Base-by-base conservation (phyloP, 2,329 filamentous ascomycete species). In the Westerdykella aurantiaca region DNA sequence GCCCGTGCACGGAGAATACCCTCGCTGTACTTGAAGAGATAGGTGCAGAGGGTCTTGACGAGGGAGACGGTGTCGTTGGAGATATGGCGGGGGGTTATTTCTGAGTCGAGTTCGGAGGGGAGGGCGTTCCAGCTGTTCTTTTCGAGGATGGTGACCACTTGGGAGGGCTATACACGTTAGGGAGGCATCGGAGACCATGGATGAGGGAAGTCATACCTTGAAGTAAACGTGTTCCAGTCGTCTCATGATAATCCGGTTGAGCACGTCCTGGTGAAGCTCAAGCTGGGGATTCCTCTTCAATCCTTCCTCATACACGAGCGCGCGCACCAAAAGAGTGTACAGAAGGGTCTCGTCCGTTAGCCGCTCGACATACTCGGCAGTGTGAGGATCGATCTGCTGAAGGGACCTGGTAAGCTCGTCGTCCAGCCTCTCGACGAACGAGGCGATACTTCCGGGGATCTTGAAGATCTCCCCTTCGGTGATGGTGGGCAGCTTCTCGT, bases 151-250 rank as follows among this genome's bases (percentile, higher is more conserved):
- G 85, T 86, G 61, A 96, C 83, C 37, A 98, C 91, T 70, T 91
- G 85, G 10, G 89, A 81, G 44, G 93, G 93, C 84, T 85, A 41
- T 4, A n/a, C 13, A 14, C 21, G 45, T 66, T 56, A 66, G 58
- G 33, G 57, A 9, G 7, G 13, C 3, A 35, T 18, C 39, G 42
- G 31, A 22, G 2, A 16, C 5, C 6, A 34, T 31, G 11, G 25
- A 7, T 33, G 14, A 18, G 7, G 2, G 2, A 17, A 5, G 37
- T 57, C 73, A 54, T 69, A 84, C 82, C 80, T 98, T 98, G 82
- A 97, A 98, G 78, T 98, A 98, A 61, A 97, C 80, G 70, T 98
- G 94, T 72, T 98, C 94, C 52, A 98, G 73, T 58, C 94, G 82
- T 62, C 93, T 83, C 82, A 96, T 95, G 56, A 96, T 80, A 42